Percentiles rank a stretch among this genome's conserved stretches.
phyloP scores from a whole-genome alignment of 345 rosid genomes.

The Lagerstroemia speciosa region DNA sequence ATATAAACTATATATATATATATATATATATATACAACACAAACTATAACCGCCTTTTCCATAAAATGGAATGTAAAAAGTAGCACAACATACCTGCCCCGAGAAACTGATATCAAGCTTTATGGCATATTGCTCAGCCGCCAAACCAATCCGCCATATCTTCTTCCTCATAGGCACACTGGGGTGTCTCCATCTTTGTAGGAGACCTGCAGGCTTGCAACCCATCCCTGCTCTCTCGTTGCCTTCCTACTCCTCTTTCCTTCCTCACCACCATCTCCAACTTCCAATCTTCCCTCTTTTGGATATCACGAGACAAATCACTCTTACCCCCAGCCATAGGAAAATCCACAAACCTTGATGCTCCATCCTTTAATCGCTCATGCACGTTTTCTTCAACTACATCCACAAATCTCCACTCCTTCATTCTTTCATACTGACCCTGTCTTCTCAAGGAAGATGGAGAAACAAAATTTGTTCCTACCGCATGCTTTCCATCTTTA shows the following conservation, averaged over 20 bases:
- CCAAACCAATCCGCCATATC: slow-evolving; percentile 72
- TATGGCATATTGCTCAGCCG: background rate
- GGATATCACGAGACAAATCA: slow-evolving; percentile 27
- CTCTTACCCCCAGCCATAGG: slow-evolving; percentile 58
- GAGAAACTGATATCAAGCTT: background rate
- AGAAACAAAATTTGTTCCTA: slow-evolving; percentile 1
- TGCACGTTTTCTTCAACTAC: slow-evolving; percentile 26
- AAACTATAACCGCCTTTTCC: too few species aligned
- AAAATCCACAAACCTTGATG: slow-evolving; percentile 33
- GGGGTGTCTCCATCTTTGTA: slow-evolving; percentile 23
- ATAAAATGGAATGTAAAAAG: too few species aligned
- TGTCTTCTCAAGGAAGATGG: slow-evolving; percentile 4
- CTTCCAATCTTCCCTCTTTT: slow-evolving; percentile 45
- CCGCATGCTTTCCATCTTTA: background rate
- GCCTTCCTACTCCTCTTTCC: slow-evolving; percentile 12
- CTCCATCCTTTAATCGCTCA: slow-evolving; percentile 14
- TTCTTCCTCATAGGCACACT: slow-evolving; percentile 45
- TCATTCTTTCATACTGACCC: slow-evolving; percentile 14
- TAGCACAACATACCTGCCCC: too few species aligned
- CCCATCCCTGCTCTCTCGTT: slow-evolving; percentile 17
- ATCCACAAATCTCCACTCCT: slow-evolving; percentile 47
- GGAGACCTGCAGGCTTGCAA: slow-evolving; percentile 11
- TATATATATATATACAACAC: too few species aligned
- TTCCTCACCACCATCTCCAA: slow-evolving; percentile 32
- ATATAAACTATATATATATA: too few species aligned